These are phyloP conservation scores for Trypethelium eluteriae DNA, from an alignment of 495 filamentous ascomycete species.

Conservation along the genomic window DNA sequence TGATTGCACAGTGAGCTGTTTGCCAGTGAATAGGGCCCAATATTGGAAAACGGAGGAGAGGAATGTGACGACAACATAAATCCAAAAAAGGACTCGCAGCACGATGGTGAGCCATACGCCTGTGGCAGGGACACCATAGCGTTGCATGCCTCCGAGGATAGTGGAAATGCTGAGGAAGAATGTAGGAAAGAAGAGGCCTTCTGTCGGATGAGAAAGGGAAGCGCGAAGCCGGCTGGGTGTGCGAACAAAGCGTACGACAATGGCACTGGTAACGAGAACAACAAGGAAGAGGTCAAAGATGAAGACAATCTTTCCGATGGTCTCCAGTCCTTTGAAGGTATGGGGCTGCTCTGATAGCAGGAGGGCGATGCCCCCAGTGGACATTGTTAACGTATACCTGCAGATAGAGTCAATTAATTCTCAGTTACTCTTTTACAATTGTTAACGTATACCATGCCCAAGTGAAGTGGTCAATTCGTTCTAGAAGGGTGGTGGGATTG, in stretches of 20 bases:
- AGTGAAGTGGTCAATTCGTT: slow-evolving; percentile 18
- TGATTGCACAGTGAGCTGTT: slow-evolving; percentile 34
- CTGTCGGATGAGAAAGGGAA: slow-evolving; percentile 25
- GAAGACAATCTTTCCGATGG: slow-evolving; percentile 36
- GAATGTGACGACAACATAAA: slow-evolving; percentile 41
- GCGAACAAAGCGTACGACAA: slow-evolving; percentile 34
- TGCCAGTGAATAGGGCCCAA: slow-evolving; percentile 44
- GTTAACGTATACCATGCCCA: slow-evolving; percentile 22
- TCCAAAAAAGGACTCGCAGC: slow-evolving; percentile 45
- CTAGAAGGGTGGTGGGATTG: not conserved
- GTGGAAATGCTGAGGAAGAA: slow-evolving; percentile 18
- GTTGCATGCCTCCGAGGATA: slow-evolving; percentile 19
- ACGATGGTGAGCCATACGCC: slow-evolving; percentile 36
- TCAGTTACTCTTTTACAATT: slow-evolving; percentile 7
- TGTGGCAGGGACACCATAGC: slow-evolving; percentile 23
- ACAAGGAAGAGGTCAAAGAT: slow-evolving; percentile 49
- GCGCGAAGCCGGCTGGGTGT: slow-evolving; percentile 2
- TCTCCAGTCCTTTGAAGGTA: slow-evolving; percentile 25
- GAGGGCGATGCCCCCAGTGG: slow-evolving; percentile 25
- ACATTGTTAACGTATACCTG: slow-evolving; percentile 20
- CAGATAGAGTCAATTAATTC: too few relatives aligned
- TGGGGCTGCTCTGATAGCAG: slow-evolving; percentile 23
- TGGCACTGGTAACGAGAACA: slow-evolving; percentile 43
- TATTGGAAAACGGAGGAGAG: slow-evolving; percentile 43
- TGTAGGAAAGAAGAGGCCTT: slow-evolving; percentile 20